Evolutionary conservation across 2,329 filamentous ascomycete genomes (phyloP).

Genomic region (Fusarium irregulare): DNA sequence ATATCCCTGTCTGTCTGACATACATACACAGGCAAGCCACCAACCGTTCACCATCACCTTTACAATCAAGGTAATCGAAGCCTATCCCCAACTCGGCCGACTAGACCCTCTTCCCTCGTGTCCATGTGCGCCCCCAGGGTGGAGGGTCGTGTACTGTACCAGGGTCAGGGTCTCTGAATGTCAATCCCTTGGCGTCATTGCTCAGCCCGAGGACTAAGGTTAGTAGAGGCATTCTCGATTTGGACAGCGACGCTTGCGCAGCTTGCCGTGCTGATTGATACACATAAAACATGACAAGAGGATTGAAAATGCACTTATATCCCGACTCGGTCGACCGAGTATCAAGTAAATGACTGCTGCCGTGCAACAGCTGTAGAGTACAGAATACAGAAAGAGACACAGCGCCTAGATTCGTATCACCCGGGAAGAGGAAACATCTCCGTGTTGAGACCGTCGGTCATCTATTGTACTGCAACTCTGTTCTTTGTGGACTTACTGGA

Average conservation of each 20-base stretch:
- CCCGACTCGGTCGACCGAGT: conserved; percentile 24
- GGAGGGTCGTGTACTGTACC: conserved; percentile 6
- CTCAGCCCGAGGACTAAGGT: conserved; percentile 25
- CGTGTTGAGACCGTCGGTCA: conserved; percentile 26
- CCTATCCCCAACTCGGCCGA: conserved; percentile 40
- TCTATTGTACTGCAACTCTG: neutral
- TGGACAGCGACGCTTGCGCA: conserved; percentile 39
- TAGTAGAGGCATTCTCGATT: conserved; percentile 23
- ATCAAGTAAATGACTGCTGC: conserved; percentile 12
- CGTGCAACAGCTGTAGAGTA: conserved; percentile 10
- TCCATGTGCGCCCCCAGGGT: conserved; percentile 35
- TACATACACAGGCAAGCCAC: conserved; percentile 32
- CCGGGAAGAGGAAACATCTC: conserved; percentile 28
- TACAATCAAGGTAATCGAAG: conserved; percentile 43
- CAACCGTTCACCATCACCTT: conserved; percentile 39
- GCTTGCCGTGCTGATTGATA: conserved; percentile 23
- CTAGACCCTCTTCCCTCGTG: conserved; percentile 32
- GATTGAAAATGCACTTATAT: conserved; percentile 25
- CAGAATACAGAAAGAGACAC: conserved; percentile 7
- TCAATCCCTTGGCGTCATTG: conserved; percentile 28
- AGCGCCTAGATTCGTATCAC: conserved; percentile 17
- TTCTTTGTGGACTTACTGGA: conserved; percentile 5
- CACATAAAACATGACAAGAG: neutral
- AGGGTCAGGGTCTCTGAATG: conserved; percentile 13
- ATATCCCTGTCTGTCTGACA: conserved; percentile 36